Conservation (phyloP, 768 basidiomycete genomes). For the Gloeostereum incarnatum region DNA sequence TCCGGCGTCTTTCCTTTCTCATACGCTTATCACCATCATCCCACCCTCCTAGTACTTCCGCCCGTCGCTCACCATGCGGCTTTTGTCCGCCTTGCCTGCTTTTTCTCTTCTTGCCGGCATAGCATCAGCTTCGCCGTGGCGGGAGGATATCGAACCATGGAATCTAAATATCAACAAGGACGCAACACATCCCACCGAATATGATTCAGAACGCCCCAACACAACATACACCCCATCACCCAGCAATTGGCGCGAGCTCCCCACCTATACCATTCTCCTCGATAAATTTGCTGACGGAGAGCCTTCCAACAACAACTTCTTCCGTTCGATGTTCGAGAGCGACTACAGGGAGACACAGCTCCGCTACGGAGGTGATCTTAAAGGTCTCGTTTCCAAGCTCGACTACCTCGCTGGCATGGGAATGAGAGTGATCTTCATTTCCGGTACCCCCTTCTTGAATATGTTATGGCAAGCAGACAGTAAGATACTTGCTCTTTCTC, state of each 20-base stretch:
- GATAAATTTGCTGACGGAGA: constrained; percentile 96
- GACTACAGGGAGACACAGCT: constrained; percentile 88
- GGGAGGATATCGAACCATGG: constrained; percentile 55
- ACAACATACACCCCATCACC: constrained; percentile 73
- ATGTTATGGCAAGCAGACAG: constrained; percentile 98
- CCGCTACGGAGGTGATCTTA: constrained; percentile 83
- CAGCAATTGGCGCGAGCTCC: constrained; percentile 75
- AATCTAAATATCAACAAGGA: constrained; percentile 75
- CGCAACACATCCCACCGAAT: constrained; percentile 58
- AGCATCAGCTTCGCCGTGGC: constrained; percentile 55
- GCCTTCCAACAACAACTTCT: constrained; percentile 87
- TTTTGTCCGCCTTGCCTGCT: constrained; percentile 31
- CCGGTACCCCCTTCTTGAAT: constrained; percentile 88
- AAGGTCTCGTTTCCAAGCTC: constrained; percentile 61
- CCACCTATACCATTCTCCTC: constrained; percentile 73
- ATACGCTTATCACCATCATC: too few species aligned
- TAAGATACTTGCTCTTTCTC: constrained; percentile 28
- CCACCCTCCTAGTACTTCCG: too few species aligned
- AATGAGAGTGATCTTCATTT: constrained; percentile 75
- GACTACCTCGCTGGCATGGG: constrained; percentile 94
- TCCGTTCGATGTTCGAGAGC: constrained; percentile 67
- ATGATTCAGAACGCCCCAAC: constrained; percentile 50
- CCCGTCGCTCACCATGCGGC: constrained; percentile 45
- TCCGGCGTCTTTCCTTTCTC: too few species aligned
- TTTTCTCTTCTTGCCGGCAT: constrained; percentile 29